A percentile compares a stretch with the other conserved stretches of the same genome.
phyloP scores from a whole-genome alignment of 805 yeast genomes.

The Wickerhamiella lipophila region DNA sequence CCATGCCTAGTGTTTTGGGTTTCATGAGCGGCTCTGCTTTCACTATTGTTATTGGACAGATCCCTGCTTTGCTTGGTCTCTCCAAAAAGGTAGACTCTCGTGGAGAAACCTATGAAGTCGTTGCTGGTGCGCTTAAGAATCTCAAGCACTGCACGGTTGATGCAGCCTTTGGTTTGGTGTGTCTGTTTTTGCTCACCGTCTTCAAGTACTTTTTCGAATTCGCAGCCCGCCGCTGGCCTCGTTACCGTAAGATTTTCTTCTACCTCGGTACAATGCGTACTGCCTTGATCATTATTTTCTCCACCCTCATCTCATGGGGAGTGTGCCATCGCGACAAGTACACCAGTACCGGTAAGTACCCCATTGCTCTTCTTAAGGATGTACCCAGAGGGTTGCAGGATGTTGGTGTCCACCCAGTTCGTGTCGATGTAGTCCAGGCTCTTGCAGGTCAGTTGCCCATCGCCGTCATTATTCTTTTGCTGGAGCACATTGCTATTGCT shows the following conservation, averaged over 20 bases:
- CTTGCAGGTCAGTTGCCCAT: slow-evolving; percentile 76
- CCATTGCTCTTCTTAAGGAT: slow-evolving; percentile 52
- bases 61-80: slow-evolving; percentile 76
- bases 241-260: slow-evolving; percentile 44
- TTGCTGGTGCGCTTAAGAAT: slow-evolving; percentile 58
- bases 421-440: slow-evolving; percentile 43
- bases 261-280: slow-evolving; percentile 65
- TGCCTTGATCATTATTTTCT: slow-evolving; percentile 68
- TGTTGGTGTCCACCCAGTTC: slow-evolving; percentile 59
- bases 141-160: slow-evolving; percentile 56
- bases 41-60: slow-evolving; percentile 69
- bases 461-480: slow-evolving; percentile 63
- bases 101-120: slow-evolving; percentile 52
- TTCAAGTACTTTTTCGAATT: slow-evolving; percentile 56
- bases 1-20: slow-evolving; percentile 85
- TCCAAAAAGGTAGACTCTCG: slow-evolving; percentile 54
- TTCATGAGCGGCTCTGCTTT: slow-evolving; percentile 93
- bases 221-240: slow-evolving; percentile 54
- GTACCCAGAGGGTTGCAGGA: slow-evolving; percentile 76
- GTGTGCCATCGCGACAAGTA: slow-evolving; percentile 42
- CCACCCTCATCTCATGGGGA: slow-evolving; percentile 75
- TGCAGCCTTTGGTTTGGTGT: slow-evolving; percentile 81
- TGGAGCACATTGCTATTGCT: slow-evolving; percentile 88
- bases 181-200: slow-evolving; percentile 53
- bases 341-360: slow-evolving; percentile 30